Evolutionary conservation across 768 basidiomycete species (phyloP), one percentile per base, ranked within the genome.

Genomic region (Krasilnikovozyma curviuscula): DNA sequence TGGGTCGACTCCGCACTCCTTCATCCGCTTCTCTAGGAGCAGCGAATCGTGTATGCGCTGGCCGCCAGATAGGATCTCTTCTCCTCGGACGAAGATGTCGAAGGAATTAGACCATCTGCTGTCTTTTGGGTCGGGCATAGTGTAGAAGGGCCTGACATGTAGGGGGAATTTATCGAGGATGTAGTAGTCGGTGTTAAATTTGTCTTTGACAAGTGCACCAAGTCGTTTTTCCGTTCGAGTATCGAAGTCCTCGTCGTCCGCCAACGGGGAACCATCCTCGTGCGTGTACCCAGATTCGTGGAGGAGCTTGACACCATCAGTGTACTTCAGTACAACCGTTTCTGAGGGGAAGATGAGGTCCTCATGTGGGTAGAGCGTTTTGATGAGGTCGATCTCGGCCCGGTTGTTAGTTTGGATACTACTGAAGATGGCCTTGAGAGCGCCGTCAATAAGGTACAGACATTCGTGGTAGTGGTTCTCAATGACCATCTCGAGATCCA

Each of bases 331-430:
- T 9, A 35, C 18, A 18, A 56, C 43, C 2, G 55, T 56, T 44
- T 56, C 40, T 10, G 54, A 52, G 14, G 53, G 55, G 40, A 54
- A 47, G 25, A 56, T 44, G 30, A 54, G 32, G 28, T 56, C 55
- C 39, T 54, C 42, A 16, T 27, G 29, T 3, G 42, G 42, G 23
- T 44, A 30, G 12, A 29, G 24, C 12, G 16, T 27, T 29, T 31
- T 27, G 42, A 44, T 21, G 16, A 44, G 27, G 16, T 44, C 42
- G 14, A 44, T 24, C 42, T 44, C 42, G 5, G n/a, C 16, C 19
- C 25, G 25, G 27, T 31, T 28, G 13, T 44, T 16, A n/a, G 28
- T 29, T 18, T 27, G 42, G 25, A 44, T 30, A 6, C 14, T 19
- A 5, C 27, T 12, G 42, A 44, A 44, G 27, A 44, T 28, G 25